Conservation (phyloP, 371 early-diverging fungal species). For the Rhizopus delemar region DNA sequence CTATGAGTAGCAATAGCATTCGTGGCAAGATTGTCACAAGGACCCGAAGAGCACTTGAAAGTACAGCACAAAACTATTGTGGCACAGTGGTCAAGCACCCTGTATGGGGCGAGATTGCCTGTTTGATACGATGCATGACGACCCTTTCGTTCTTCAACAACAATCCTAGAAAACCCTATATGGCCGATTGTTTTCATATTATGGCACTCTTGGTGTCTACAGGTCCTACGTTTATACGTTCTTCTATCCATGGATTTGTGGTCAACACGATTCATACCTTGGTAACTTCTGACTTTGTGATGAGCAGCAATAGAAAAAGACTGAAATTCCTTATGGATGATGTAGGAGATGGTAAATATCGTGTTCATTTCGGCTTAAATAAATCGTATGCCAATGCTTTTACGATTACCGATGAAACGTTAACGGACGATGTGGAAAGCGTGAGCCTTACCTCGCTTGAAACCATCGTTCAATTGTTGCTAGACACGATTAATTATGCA, state of each 20-base stretch:
- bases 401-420: constrained; percentile 58
- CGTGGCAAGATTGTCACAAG: constrained; percentile 76
- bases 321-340: constrained; percentile 60
- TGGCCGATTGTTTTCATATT: constrained; percentile 84
- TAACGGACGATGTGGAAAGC: constrained; percentile 60
- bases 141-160: constrained; percentile 83
- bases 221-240: constrained; percentile 78
- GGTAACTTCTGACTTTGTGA: constrained; percentile 65
- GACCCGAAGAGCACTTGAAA: constrained; percentile 67
- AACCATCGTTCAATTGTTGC: constrained; percentile 69
- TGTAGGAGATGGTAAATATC: constrained; percentile 73
- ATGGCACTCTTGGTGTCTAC: constrained; percentile 76
- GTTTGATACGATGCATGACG: constrained; percentile 79
- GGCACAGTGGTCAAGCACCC: constrained; percentile 70
- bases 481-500: constrained; percentile 75
- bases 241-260: constrained; percentile 84
- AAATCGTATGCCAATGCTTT: constrained; percentile 69
- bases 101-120: constrained; percentile 83
- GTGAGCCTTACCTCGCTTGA: constrained; percentile 75
- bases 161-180: constrained; percentile 65
- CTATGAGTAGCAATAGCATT: constrained; percentile 70
- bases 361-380: constrained; percentile 76
- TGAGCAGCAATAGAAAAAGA: constrained; percentile 57
- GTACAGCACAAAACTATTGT: constrained; percentile 65
- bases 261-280: constrained; percentile 84